Evolutionary conservation across 306 rosid species (phyloP), one percentile per base, ranked within the genome.

Genomic region (Castanea crenata): DNA sequence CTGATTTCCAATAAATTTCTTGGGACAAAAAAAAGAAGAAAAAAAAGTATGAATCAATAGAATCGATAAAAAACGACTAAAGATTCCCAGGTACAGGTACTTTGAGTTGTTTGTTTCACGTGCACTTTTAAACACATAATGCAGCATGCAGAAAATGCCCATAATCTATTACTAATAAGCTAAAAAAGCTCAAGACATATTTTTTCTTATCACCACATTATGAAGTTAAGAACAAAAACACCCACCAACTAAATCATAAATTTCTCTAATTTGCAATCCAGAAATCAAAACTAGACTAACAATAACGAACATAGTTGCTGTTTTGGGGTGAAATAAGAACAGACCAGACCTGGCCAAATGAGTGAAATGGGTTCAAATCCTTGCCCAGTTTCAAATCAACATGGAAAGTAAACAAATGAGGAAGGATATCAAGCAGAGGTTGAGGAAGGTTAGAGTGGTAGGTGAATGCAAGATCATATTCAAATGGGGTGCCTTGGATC

Each of bases 311-410:
- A 2, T 3, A 41, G 1, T 1, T 19, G 13, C 5, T 51, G 13
- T 19, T 27, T 54, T 9, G 1, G 62, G 20, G 55, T 46, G 62
- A 56, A 23, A 74, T 56, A 81, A 41, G 12, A 41, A 8, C 3
- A 41, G 11, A 38, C 46, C 41, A 80, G 79, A 94, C 99, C 91
- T 80, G 89, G 76, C 97, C 98, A 80, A 94, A 87, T 32, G 82
- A 34, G 20, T 59, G 87, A 83, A 87, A 94, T 83, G 92, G 89
- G 75, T 77, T 92, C 83, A 81, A 94, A 89, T 35, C 99, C 99
- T 29, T 16, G 78, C 69, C 92, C 97, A 46, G 97, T 81, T 88
- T 84, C 79, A 94, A 83, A 92, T 94, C 97, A 20, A 92, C 84
- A 8, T 83, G 88, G 85, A 92, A 94, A 76, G 86, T 27, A 20